Conservation (phyloP, 2,329 filamentous ascomycete genomes). For the Cordyceps cicadae region DNA sequence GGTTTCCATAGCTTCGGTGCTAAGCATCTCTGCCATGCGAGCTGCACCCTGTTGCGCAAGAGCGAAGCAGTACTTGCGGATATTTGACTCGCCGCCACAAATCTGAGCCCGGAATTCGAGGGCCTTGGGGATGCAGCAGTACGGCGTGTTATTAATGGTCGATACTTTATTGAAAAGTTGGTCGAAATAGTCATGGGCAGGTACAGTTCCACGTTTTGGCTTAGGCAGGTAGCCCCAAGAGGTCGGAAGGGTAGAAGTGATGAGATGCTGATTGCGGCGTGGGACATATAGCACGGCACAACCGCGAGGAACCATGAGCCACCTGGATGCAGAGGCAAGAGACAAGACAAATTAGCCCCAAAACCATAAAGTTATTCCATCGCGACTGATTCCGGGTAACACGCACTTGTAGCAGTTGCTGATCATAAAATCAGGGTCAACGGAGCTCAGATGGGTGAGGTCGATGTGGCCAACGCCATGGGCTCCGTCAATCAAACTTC, state of each 20-base stretch:
- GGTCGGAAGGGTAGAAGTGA: conserved; percentile 60
- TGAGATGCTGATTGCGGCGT: conserved; percentile 54
- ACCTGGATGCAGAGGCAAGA: conserved; percentile 28
- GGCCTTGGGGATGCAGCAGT: conserved; percentile 53
- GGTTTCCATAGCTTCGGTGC: neutral
- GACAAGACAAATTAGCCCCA: conserved; percentile 9
- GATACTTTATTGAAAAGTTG: conserved; percentile 58
- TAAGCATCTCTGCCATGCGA: conserved; percentile 47
- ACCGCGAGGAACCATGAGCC: conserved; percentile 63
- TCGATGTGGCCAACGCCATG: conserved; percentile 65
- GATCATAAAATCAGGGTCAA: conserved; percentile 65
- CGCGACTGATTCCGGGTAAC: too few species aligned
- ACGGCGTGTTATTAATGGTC: conserved; percentile 56
- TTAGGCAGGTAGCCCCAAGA: conserved; percentile 55
- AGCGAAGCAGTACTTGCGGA: conserved; percentile 47
- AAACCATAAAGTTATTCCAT: too few species aligned
- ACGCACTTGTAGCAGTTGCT: conserved; percentile 58
- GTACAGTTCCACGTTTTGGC: conserved; percentile 12
- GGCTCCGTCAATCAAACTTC: conserved; percentile 62
- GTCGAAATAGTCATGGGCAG: conserved; percentile 44
- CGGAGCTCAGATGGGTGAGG: conserved; percentile 43
- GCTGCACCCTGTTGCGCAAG: conserved; percentile 49
- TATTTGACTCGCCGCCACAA: conserved; percentile 56
- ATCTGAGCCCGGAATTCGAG: conserved; percentile 52
- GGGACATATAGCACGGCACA: conserved; percentile 65